Evolutionary conservation across 495 filamentous ascomycete species (phyloP).

Genomic region (Lasiosphaeria miniovina): DNA sequence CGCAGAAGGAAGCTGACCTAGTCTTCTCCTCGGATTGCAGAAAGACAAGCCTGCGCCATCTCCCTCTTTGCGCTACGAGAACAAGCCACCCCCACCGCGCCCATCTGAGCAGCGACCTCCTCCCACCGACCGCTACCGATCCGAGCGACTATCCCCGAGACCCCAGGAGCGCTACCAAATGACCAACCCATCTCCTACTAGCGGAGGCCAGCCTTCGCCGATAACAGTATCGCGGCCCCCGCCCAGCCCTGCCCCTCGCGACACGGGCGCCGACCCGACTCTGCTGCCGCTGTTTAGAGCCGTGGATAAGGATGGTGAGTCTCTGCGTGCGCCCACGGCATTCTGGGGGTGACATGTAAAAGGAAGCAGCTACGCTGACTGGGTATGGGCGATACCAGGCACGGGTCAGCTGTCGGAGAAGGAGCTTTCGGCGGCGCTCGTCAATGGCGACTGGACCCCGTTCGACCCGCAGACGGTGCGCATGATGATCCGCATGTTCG

Average conservation of each 20-base stretch:
- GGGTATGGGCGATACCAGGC: constrained; percentile 43
- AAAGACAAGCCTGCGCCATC: constrained; percentile 28
- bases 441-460: constrained; percentile 91
- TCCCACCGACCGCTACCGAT: constrained; percentile 17
- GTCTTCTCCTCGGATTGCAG: constrained; percentile 19
- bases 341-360: background rate
- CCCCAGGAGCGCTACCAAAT: constrained; percentile 11
- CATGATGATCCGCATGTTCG: constrained; percentile 99
- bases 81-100: constrained; percentile 37
- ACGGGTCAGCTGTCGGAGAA: constrained; percentile 79
- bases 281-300: constrained; percentile 86
- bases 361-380: background rate
- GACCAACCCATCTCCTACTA: constrained; percentile 31
- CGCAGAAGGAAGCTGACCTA: constrained; percentile 14
- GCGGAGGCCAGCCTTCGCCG: constrained; percentile 44
- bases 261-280: constrained; percentile 63
- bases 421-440: constrained; percentile 86
- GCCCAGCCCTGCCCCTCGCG: constrained; percentile 58
- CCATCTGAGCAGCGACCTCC: constrained; percentile 27
- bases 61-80: constrained; percentile 37
- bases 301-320: constrained; percentile 76
- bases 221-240: constrained; percentile 60
- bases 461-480: constrained; percentile 96
- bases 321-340: background rate
- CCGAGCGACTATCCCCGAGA: constrained; percentile 15